Evolutionary conservation across 2,329 filamentous ascomycete genomes (phyloP).

Genomic region (Helminthosporium solani): DNA sequence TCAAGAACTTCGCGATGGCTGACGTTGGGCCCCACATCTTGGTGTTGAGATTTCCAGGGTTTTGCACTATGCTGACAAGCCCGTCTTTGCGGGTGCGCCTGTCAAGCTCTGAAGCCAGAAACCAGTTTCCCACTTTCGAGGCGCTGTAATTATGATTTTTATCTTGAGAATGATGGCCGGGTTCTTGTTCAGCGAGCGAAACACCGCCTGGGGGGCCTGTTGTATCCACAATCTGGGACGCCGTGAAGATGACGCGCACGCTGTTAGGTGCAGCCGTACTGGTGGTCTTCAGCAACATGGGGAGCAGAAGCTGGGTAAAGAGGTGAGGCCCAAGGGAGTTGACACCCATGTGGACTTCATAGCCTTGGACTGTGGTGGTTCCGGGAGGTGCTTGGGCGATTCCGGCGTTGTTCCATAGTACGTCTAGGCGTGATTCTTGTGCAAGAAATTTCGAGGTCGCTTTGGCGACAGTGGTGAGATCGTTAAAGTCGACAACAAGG

Average conservation of each 20-base stretch:
- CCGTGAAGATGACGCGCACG: constrained; percentile 24
- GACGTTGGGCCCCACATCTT: constrained; percentile 20
- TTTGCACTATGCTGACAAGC: constrained; percentile 21
- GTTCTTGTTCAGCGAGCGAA: constrained; percentile 2
- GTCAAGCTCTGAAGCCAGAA: constrained; percentile 14
- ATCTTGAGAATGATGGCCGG: constrained; percentile 5
- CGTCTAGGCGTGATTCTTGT: constrained; percentile 42
- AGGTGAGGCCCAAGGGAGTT: constrained; percentile 41
- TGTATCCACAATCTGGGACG: constrained; percentile 8
- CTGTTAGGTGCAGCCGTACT: constrained; percentile 11
- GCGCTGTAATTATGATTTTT: constrained; percentile 8
- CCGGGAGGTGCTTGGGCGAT: constrained; percentile 25
- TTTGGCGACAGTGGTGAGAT: constrained; percentile 22
- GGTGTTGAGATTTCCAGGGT: constrained; percentile 39
- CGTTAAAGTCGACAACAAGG: constrained; percentile 42
- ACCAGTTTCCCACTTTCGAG: constrained; percentile 18
- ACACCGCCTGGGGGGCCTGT: constrained; percentile 8
- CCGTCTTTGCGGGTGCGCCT: constrained; percentile 7
- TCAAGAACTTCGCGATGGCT: neutral
- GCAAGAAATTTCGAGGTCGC: constrained; percentile 10
- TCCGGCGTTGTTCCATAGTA: constrained; percentile 39
- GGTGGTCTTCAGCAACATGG: constrained; percentile 29
- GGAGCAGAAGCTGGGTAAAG: constrained; percentile 36
- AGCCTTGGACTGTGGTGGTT: constrained; percentile 19
- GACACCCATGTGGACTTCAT: constrained; percentile 39